These are phyloP conservation scores for Polyporus tsugae DNA, from an alignment of 1,284 basidiomycete genomes.

Conservation along the genomic window DNA sequence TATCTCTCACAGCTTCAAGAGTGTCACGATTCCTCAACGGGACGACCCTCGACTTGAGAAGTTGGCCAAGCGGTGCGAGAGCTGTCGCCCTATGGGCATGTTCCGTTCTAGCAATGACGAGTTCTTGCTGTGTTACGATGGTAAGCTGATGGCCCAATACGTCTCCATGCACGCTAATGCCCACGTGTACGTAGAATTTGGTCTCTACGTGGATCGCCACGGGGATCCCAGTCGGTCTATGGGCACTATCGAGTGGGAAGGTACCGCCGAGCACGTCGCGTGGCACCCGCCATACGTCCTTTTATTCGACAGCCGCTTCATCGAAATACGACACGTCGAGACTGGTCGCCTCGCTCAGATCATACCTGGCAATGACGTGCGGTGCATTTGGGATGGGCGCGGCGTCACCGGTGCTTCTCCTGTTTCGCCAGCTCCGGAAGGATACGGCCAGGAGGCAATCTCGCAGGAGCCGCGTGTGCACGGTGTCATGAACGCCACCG, in stretches of 20 bases:
- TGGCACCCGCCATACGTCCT: conserved; percentile 91
- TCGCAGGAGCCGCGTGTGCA: conserved; percentile 79
- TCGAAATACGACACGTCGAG: conserved; percentile 90
- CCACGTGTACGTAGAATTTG: conserved; percentile 74
- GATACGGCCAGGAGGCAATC: conserved; percentile 52
- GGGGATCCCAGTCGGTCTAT: conserved; percentile 82
- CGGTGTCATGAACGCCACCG: conserved; percentile 73
- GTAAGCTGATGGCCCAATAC: conserved; percentile 49
- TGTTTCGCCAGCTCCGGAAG: conserved; percentile 49
- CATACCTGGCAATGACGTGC: conserved; percentile 82
- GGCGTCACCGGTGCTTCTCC: conserved; percentile 54
- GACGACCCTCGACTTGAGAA: conserved; percentile 80
- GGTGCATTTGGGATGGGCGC: conserved; percentile 89
- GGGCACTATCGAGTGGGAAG: conserved; percentile 94
- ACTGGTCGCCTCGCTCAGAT: conserved; percentile 91
- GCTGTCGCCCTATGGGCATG: conserved; percentile 88
- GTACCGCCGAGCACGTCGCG: conserved; percentile 86
- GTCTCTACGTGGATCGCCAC: conserved; percentile 89
- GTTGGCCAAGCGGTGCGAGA: conserved; percentile 84
- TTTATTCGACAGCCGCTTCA: conserved; percentile 91
- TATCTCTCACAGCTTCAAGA: conserved; percentile 69
- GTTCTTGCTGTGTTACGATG: conserved; percentile 93
- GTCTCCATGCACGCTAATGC: not conserved
- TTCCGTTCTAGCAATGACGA: conserved; percentile 90
- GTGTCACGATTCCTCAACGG: conserved; percentile 84